phyloP scores from a whole-genome alignment of 345 rosid genomes.

The Heritiera fomes region DNA sequence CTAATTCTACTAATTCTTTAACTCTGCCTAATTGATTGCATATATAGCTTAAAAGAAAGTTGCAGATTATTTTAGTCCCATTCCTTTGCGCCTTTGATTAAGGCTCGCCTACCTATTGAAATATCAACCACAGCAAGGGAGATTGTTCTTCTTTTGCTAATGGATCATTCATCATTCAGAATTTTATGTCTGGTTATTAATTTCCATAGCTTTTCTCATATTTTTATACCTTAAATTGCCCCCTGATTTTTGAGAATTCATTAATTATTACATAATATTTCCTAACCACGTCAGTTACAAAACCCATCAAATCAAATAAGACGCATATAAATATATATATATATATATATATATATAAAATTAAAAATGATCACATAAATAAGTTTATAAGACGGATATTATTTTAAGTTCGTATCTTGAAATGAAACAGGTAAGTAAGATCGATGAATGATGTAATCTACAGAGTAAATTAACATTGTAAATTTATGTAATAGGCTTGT shows the following conservation, averaged over 20 bases:
- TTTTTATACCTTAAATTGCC: too few relatives aligned
- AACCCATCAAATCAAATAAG: too few relatives aligned
- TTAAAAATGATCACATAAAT: not conserved
- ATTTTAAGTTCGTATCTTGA: not conserved
- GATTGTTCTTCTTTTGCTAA: too few relatives aligned
- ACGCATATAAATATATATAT: too few relatives aligned
- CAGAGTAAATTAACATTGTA: not conserved
- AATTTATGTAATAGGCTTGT: too few relatives aligned
- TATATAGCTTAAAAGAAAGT: too few relatives aligned
- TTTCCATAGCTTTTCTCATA: not conserved
- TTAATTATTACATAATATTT: not conserved
- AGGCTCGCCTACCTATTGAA: constrained; percentile 3
- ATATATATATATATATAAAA: too few relatives aligned
- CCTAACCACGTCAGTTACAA: too few relatives aligned
- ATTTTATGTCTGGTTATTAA: not conserved
- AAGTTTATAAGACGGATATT: not conserved
- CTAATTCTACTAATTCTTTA: too few relatives aligned
- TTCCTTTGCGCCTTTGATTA: not conserved
- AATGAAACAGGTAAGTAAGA: not conserved
- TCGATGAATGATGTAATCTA: not conserved
- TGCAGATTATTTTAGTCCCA: too few relatives aligned
- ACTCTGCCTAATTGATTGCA: too few relatives aligned
- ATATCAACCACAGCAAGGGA: too few relatives aligned
- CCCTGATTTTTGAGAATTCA: not conserved
- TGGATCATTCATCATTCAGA: not conserved